Conservation (phyloP, 441 rosid species). For the Jatropha podagrica region DNA sequence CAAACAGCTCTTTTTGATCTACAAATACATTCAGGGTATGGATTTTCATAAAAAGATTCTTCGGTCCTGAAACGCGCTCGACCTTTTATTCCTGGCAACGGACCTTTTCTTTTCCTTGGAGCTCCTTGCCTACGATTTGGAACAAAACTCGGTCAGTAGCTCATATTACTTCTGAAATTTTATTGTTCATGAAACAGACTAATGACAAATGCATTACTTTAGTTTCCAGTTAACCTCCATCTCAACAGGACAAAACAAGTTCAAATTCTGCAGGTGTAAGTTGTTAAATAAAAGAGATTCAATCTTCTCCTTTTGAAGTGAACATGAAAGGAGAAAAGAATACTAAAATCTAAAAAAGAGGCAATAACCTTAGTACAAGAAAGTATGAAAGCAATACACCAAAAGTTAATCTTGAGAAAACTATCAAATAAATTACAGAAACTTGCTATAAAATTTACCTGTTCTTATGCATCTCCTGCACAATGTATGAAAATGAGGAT, state of each 20-base stretch:
- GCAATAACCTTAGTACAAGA: not conserved
- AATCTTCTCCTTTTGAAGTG: too few species aligned
- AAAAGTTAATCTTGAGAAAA: not conserved
- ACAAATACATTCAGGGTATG: constrained; percentile 85
- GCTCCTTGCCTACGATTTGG: constrained; percentile 70
- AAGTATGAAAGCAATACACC: not conserved
- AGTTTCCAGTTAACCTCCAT: too few species aligned
- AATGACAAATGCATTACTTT: too few species aligned
- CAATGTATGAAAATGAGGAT: constrained; percentile 41
- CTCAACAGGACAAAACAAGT: too few species aligned
- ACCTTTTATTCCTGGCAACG: constrained; percentile 67
- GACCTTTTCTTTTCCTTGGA: constrained; percentile 71
- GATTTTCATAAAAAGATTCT: constrained; percentile 87
- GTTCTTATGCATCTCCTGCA: constrained; percentile 65
- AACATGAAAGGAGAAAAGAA: too few species aligned
- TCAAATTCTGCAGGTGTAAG: too few species aligned
- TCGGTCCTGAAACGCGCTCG: constrained; percentile 73
- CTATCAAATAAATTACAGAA: not conserved
- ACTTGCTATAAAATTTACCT: constrained; percentile 36
- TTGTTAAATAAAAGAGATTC: too few species aligned
- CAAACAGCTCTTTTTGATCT: constrained; percentile 37
- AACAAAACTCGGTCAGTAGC: not conserved
- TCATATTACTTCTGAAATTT: too few species aligned
- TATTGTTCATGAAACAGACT: too few species aligned
- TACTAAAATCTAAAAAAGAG: too few species aligned